Percentiles rank a stretch among this genome's conserved stretches.
Conservation (phyloP, 805 yeast genomes). For the Pichia heedii region DNA sequence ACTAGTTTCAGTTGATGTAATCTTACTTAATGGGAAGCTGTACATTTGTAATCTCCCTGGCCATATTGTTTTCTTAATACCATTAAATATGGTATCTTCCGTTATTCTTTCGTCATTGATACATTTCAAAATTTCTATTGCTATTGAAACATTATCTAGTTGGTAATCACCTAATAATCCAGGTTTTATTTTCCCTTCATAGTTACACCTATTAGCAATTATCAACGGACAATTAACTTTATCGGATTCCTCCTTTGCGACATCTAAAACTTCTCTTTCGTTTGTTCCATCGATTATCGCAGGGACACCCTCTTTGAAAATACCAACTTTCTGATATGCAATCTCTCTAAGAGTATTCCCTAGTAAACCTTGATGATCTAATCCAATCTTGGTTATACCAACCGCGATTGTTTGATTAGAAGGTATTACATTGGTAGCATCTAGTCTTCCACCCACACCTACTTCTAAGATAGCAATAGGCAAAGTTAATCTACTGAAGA, state of each 20-base stretch:
- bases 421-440: slow-evolving; percentile 73
- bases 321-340: slow-evolving; percentile 81
- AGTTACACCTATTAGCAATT: slow-evolving; percentile 1
- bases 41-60: slow-evolving; percentile 75
- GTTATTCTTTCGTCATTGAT: slow-evolving; percentile 14
- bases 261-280: slow-evolving; percentile 38
- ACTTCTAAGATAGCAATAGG: slow-evolving; percentile 84
- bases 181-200: slow-evolving; percentile 19
- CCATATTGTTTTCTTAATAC: slow-evolving; percentile 58
- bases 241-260: slow-evolving; percentile 32
- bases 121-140: slow-evolving; percentile 46
- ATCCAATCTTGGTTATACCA: slow-evolving; percentile 76
- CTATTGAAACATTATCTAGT: slow-evolving; percentile 55
- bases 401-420: slow-evolving; percentile 41
- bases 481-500: slow-evolving; percentile 52
- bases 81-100: slow-evolving; percentile 31
- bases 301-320: slow-evolving; percentile 52
- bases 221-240: slow-evolving; percentile 24
- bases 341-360: slow-evolving; percentile 61
- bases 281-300: slow-evolving; percentile 71
- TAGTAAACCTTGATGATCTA: slow-evolving; percentile 74
- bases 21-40: slow-evolving; percentile 18
- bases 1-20: slow-evolving; percentile 12
- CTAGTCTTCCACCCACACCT: slow-evolving; percentile 85
- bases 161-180: slow-evolving; percentile 74